phyloP scores from a whole-genome alignment of 2,329 filamentous ascomycete genomes.

The Emmonsia crescens region DNA sequence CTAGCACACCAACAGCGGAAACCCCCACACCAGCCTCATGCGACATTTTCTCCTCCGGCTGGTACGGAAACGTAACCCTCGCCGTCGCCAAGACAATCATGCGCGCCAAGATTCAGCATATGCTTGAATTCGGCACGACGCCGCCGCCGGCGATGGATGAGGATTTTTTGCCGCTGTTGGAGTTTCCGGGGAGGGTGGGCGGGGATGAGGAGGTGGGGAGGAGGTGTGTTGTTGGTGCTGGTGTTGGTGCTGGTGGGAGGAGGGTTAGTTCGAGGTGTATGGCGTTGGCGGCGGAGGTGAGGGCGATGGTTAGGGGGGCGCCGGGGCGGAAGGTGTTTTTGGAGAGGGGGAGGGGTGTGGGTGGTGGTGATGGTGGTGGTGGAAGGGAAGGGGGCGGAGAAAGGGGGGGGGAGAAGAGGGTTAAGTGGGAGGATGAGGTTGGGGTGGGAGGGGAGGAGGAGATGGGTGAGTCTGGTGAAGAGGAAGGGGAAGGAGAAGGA shows the following conservation, averaged over 20 bases:
- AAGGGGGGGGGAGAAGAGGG: conserved; percentile 11
- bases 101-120: conserved; percentile 68
- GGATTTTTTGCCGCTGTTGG: conserved; percentile 27
- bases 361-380: conserved; percentile 5
- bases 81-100: conserved; percentile 78
- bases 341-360: conserved; percentile 1
- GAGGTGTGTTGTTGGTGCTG: conserved; percentile 11
- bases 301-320: conserved; percentile 24
- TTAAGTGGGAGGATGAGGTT: conserved; percentile 17
- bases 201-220: conserved; percentile 11
- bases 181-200: conserved; percentile 27
- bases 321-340: conserved; percentile 19
- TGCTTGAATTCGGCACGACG: conserved; percentile 34
- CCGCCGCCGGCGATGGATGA: conserved; percentile 16
- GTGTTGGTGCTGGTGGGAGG: conserved; percentile 8
- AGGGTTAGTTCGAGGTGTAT: conserved; percentile 15
- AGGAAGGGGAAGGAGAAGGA: conserved; percentile 17
- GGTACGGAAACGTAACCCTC: conserved; percentile 72
- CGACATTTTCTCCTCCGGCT: conserved; percentile 59
- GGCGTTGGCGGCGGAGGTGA: conserved; percentile 26
- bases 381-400: no score
- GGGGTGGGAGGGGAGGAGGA: conserved; percentile 9
- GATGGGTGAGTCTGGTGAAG: conserved; percentile 15
- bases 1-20: conserved; percentile 25
- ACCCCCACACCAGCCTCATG: conserved; percentile 26